Evolutionary conservation across 2,329 filamentous ascomycete genomes (phyloP).

Genomic region (Hypoxylon sp.): DNA sequence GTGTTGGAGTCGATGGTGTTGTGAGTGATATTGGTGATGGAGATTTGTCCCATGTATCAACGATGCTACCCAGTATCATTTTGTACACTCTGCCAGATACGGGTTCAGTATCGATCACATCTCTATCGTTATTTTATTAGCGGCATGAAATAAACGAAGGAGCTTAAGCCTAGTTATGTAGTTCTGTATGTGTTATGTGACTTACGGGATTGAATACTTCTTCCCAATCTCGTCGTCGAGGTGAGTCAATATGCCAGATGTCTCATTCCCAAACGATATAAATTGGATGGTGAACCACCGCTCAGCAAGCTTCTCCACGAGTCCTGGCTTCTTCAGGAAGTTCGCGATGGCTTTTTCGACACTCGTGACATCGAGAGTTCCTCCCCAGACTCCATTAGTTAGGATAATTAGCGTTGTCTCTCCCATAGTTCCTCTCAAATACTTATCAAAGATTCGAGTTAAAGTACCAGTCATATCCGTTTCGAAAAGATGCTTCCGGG

Average conservation of each 20-base stretch:
- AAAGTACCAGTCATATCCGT: conserved; percentile 26
- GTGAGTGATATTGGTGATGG: conserved; percentile 19
- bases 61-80: conserved; percentile 34
- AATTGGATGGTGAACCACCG: conserved; percentile 38
- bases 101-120: conserved; percentile 33
- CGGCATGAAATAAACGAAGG: background rate
- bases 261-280: conserved; percentile 10
- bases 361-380: background rate
- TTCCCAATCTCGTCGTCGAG: conserved; percentile 25
- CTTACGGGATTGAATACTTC: conserved; percentile 29
- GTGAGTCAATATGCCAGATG: conserved; percentile 19
- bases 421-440: conserved; percentile 1
- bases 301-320: conserved; percentile 18
- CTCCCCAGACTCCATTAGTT: conserved; percentile 20
- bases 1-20: background rate
- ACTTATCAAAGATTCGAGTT: conserved; percentile 29
- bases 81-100: conserved; percentile 28
- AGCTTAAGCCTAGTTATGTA: background rate
- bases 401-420: conserved; percentile 27
- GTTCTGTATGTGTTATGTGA: background rate
- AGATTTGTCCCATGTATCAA: conserved; percentile 12
- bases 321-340: conserved; percentile 21
- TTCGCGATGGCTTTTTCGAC: conserved; percentile 21
- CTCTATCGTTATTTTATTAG: conserved; percentile 13
- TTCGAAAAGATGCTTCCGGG: background rate